A percentile compares a stretch with the other conserved stretches of the same genome.
Evolutionary conservation across 192 early-diverging fungal species (phyloP).

Genomic region (Podochytrium sp.): DNA sequence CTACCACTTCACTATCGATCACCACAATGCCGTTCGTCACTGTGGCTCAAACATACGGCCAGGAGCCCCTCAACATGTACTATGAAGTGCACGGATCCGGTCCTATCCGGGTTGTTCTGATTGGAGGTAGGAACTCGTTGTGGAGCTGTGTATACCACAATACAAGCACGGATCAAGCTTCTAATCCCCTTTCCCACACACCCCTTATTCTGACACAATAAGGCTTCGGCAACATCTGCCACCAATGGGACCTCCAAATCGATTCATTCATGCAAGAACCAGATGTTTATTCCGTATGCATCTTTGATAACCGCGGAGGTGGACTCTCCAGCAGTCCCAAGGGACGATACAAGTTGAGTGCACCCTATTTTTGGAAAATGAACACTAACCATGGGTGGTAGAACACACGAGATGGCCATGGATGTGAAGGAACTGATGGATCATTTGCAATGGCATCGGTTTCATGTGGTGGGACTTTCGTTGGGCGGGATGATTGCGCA

Average conservation of each 20-base stretch:
- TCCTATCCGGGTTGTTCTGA: slow-evolving; percentile 21
- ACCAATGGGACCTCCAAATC: slow-evolving; percentile 39
- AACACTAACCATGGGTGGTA: neutral
- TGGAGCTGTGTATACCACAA: too few species aligned
- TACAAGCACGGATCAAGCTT: too few species aligned
- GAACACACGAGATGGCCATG: slow-evolving; percentile 42
- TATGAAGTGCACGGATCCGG: slow-evolving; percentile 39
- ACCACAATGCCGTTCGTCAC: slow-evolving; percentile 31
- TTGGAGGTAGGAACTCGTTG: slow-evolving; percentile 36
- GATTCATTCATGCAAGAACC: slow-evolving; percentile 27
- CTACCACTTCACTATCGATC: too few species aligned
- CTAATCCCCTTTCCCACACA: too few species aligned
- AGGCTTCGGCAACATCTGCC: slow-evolving; percentile 42
- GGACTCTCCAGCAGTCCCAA: slow-evolving; percentile 36
- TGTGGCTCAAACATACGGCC: slow-evolving; percentile 24
- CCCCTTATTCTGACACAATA: neutral
- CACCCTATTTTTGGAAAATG: neutral
- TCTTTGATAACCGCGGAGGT: slow-evolving; percentile 47
- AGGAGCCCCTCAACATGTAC: slow-evolving; percentile 34
- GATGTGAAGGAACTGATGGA: slow-evolving; percentile 41
- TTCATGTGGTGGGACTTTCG: slow-evolving; percentile 42
- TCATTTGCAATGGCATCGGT: slow-evolving; percentile 33
- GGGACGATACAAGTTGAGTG: slow-evolving; percentile 29
- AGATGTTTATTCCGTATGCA: slow-evolving; percentile 35
- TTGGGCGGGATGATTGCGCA: slow-evolving; percentile 45